A percentile compares a stretch with the other conserved stretches of the same genome.
phyloP scores from a whole-genome alignment of 202 grass and related monocot genomes.

The Setaria viridis region DNA sequence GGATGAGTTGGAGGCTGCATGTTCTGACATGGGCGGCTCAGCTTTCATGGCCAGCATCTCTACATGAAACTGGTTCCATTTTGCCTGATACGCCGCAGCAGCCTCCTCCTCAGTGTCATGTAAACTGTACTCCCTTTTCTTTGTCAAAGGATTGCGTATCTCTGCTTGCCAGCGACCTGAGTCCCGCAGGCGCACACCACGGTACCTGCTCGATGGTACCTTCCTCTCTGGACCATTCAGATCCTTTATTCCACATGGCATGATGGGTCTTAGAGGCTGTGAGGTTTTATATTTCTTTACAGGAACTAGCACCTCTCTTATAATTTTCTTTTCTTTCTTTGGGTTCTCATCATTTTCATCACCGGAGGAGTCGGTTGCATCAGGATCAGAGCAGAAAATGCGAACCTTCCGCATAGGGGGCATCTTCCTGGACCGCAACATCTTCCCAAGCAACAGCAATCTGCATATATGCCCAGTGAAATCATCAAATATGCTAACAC shows the following conservation, averaged over 20 bases:
- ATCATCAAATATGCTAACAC: conserved; percentile 13
- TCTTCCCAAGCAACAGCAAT: not conserved
- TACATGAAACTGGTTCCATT: conserved; percentile 9
- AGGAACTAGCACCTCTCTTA: conserved; percentile 23
- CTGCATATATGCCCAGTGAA: conserved; percentile 21
- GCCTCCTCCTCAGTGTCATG: conserved; percentile 62
- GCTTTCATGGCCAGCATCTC: conserved; percentile 47
- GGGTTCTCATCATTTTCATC: conserved; percentile 35
- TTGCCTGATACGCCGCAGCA: conserved; percentile 47
- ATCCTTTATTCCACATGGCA: conserved; percentile 8
- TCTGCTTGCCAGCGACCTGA: conserved; percentile 76
- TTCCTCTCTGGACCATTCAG: conserved; percentile 27
- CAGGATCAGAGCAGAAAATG: conserved; percentile 63
- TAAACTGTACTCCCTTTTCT: conserved; percentile 55
- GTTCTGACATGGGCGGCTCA: not conserved
- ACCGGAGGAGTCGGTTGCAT: conserved; percentile 71
- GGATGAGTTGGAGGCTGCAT: conserved; percentile 23
- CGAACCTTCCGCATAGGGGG: conserved; percentile 38
- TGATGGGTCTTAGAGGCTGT: conserved; percentile 30
- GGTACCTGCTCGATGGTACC: conserved; percentile 59
- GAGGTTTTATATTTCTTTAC: not conserved
- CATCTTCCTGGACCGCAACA: conserved; percentile 21
- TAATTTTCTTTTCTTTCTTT: conserved; percentile 41
- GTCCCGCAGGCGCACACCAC: conserved; percentile 59
- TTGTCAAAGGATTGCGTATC: conserved; percentile 65